phyloP scores from a whole-genome alignment of 1,284 basidiomycete genomes.

The Phlebopus sp. region DNA sequence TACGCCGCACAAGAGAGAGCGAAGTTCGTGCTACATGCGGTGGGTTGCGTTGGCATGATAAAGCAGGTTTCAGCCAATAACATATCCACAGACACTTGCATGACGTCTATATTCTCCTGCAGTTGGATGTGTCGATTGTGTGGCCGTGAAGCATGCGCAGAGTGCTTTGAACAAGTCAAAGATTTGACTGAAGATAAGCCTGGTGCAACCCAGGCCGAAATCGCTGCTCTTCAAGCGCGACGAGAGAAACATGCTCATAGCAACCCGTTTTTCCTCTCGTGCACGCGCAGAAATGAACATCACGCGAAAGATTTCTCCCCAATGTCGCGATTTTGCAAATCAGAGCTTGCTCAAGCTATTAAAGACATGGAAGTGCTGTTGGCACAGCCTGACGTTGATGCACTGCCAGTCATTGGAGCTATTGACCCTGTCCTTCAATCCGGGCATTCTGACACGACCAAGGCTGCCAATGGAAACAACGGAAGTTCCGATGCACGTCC shows the following conservation, averaged over 20 bases:
- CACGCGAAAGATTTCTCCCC: conserved; percentile 69
- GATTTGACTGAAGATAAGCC: conserved; percentile 56
- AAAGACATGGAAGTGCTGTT: conserved; percentile 62
- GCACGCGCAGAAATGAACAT: conserved; percentile 68
- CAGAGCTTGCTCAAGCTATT: conserved; percentile 65
- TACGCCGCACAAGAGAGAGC: conserved; percentile 71
- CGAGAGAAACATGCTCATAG: conserved; percentile 61
- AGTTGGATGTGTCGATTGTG: conserved; percentile 90
- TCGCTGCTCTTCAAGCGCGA: conserved; percentile 45
- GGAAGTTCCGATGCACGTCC: conserved; percentile 11
- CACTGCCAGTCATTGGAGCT: conserved; percentile 16
- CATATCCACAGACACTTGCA: conserved; percentile 73
- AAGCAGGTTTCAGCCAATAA: conserved; percentile 6
- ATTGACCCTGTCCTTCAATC: conserved; percentile 27
- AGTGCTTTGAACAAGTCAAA: conserved; percentile 74
- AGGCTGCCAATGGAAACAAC: conserved; percentile 1
- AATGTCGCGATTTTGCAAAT: conserved; percentile 70
- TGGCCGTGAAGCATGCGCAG: conserved; percentile 85
- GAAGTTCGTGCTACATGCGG: conserved; percentile 83
- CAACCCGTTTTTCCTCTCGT: conserved; percentile 73
- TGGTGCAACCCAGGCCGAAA: conserved; percentile 45
- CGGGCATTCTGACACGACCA: conserved; percentile 7
- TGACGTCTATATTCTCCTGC: conserved; percentile 87
- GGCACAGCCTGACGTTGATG: conserved; percentile 28
- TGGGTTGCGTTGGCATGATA: conserved; percentile 36